phyloP scores from a whole-genome alignment of 768 basidiomycete genomes.

The Inosperma sp. region DNA sequence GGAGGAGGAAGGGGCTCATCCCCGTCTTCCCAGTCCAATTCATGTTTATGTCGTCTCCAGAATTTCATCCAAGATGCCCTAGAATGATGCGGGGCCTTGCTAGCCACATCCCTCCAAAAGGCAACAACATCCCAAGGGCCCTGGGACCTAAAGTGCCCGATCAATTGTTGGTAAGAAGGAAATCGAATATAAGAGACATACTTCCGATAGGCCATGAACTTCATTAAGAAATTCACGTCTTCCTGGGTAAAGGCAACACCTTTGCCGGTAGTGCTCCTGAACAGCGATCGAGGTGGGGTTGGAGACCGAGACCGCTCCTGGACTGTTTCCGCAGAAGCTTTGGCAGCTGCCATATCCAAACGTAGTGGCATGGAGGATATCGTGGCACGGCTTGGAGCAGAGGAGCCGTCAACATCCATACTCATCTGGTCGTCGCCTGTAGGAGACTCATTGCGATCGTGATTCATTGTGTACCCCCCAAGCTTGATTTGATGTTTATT shows the following conservation, averaged over 20 bases:
- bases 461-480: slow-evolving; percentile 76
- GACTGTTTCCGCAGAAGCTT: slow-evolving; percentile 16
- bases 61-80: slow-evolving; percentile 94
- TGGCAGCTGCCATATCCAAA: slow-evolving; percentile 23
- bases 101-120: slow-evolving; percentile 35
- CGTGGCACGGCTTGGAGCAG: no score
- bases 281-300: slow-evolving; percentile 74
- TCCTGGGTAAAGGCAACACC: slow-evolving; percentile 86
- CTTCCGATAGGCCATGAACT: slow-evolving; percentile 76
- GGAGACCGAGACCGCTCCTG: slow-evolving; percentile 62
- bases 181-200: slow-evolving; percentile 27
- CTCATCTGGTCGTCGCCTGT: slow-evolving; percentile 42
- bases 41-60: slow-evolving; percentile 85
- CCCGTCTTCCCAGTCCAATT: slow-evolving; percentile 58
- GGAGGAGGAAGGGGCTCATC: slow-evolving; percentile 70
- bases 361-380: background rate
- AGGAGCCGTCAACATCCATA: slow-evolving; percentile 35
- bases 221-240: slow-evolving; percentile 71
- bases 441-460: slow-evolving; percentile 46
- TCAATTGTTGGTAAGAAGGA: slow-evolving; percentile 5
- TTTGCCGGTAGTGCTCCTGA: slow-evolving; percentile 82
- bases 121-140: slow-evolving; percentile 39
- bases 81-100: slow-evolving; percentile 76
- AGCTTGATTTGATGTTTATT: slow-evolving; percentile 91
- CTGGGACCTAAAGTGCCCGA: slow-evolving; percentile 28